Conservation (phyloP, 1,284 basidiomycete species). For the Hymenochaete sp. region DNA sequence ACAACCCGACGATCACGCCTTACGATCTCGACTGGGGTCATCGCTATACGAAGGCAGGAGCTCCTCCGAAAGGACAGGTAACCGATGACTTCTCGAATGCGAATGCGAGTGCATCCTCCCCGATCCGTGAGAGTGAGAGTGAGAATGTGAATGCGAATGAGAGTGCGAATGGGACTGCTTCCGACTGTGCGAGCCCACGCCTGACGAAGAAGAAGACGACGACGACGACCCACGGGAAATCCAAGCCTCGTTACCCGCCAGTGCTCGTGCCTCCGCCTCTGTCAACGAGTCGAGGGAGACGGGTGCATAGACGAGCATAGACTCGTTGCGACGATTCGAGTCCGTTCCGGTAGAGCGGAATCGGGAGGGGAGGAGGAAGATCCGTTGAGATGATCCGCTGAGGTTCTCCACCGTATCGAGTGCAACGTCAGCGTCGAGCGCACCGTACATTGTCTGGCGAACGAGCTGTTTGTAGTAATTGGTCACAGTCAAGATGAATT, state of each 20-base stretch:
- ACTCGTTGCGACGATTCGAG: conserved; percentile 10
- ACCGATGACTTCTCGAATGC: conserved; percentile 36
- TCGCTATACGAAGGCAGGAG: conserved; percentile 31
- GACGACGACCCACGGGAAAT: conserved; percentile 26
- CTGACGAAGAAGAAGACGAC: too few relatives aligned
- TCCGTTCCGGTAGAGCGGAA: neutral
- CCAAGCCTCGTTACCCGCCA: conserved; percentile 60
- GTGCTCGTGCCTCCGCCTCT: conserved; percentile 41
- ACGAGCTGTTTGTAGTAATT: conserved; percentile 51
- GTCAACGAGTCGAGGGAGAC: conserved; percentile 48
- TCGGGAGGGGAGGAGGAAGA: conserved; percentile 44
- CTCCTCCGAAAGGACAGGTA: conserved; percentile 37
- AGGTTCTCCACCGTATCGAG: conserved; percentile 19
- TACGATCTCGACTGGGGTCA: conserved; percentile 5
- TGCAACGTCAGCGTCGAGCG: conserved; percentile 14
- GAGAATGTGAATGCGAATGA: conserved; percentile 22
- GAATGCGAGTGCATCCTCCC: conserved; percentile 19
- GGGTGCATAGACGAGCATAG: conserved; percentile 57
- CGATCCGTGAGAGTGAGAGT: conserved; percentile 23
- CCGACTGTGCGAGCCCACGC: neutral
- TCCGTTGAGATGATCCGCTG: conserved; percentile 36
- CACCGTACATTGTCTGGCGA: conserved; percentile 29
- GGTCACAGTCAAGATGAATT: conserved; percentile 62
- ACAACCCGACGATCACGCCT: too few relatives aligned
- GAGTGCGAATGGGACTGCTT: conserved; percentile 20